A percentile compares a stretch with the other conserved stretches of the same genome.
Conservation (phyloP, 495 filamentous ascomycete genomes). For the Rhizodiscina lignyota region DNA sequence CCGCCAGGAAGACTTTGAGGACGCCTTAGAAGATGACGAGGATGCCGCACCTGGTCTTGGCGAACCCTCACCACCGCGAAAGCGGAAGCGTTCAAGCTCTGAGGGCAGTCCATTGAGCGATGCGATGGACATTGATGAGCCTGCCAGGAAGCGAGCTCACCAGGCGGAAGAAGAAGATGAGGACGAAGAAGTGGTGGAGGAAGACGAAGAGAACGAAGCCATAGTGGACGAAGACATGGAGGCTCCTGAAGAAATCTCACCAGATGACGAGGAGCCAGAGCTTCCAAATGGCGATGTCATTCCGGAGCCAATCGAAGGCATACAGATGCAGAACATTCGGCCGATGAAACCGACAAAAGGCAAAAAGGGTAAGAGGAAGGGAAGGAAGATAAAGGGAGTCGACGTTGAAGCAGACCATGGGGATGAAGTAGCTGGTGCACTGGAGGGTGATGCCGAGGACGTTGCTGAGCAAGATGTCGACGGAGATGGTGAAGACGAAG, state of each 20-base stretch:
- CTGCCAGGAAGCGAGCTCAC: conserved; percentile 39
- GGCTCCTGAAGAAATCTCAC: not conserved
- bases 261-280: conserved; percentile 9
- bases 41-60: not conserved
- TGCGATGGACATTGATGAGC: conserved; percentile 32
- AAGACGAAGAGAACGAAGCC: conserved; percentile 4
- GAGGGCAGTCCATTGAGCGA: conserved; percentile 6
- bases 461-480: conserved; percentile 10
- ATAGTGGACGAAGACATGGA: conserved; percentile 11
- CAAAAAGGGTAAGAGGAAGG: conserved; percentile 18
- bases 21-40: no score
- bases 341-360: conserved; percentile 11
- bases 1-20: not conserved
- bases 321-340: conserved; percentile 7
- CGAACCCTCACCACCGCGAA: conserved; percentile 5
- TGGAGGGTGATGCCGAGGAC: conserved; percentile 7
- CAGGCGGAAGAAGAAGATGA: conserved; percentile 24
- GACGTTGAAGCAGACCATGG: conserved; percentile 2
- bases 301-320: conserved; percentile 7
- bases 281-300: conserved; percentile 7
- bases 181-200: not conserved
- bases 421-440: conserved; percentile 1
- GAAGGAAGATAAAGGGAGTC: conserved; percentile 13
- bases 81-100: conserved; percentile 28
- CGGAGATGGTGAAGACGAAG: conserved; percentile 16